Conservation (phyloP, 2,329 filamentous ascomycete species). For the Pseudopithomyces maydicus region DNA sequence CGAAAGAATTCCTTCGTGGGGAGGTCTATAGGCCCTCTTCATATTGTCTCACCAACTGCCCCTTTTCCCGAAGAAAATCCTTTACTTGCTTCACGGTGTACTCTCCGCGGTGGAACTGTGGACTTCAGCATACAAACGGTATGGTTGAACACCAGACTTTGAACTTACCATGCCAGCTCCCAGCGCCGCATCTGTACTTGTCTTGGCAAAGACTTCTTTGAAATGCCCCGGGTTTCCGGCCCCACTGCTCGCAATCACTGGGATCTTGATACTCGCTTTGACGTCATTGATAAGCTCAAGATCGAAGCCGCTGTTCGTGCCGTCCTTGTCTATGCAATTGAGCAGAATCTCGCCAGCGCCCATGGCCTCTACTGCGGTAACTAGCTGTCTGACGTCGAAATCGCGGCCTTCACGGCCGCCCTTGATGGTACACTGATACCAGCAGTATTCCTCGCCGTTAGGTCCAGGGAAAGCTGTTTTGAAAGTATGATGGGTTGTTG, state of each 20-base stretch:
- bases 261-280: constrained; percentile 84
- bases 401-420: constrained; percentile 94
- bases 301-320: constrained; percentile 93
- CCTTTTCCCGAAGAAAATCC: constrained; percentile 72
- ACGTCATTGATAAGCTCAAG: constrained; percentile 88
- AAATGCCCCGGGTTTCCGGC: constrained; percentile 90
- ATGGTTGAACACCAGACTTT: not conserved
- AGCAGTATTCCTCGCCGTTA: constrained; percentile 80
- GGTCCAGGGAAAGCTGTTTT: constrained; percentile 72
- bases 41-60: constrained; percentile 78
- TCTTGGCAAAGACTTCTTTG: constrained; percentile 84
- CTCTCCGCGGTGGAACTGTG: constrained; percentile 87
- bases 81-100: constrained; percentile 96
- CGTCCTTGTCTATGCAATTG: constrained; percentile 97
- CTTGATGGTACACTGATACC: constrained; percentile 98
- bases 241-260: constrained; percentile 93
- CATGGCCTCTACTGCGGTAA: constrained; percentile 91
- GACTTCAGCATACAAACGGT: constrained; percentile 12
- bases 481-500: constrained; percentile 77
- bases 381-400: constrained; percentile 87
- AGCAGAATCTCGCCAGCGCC: constrained; percentile 91
- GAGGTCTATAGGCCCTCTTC: constrained; percentile 53
- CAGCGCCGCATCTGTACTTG: constrained; percentile 86
- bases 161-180: constrained; percentile 85
- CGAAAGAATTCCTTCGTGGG: not conserved